Percentiles rank a stretch among this genome's conserved stretches.
Evolutionary conservation across 192 early-diverging fungal species (phyloP).

Genomic region (Gigaspora rosea): DNA sequence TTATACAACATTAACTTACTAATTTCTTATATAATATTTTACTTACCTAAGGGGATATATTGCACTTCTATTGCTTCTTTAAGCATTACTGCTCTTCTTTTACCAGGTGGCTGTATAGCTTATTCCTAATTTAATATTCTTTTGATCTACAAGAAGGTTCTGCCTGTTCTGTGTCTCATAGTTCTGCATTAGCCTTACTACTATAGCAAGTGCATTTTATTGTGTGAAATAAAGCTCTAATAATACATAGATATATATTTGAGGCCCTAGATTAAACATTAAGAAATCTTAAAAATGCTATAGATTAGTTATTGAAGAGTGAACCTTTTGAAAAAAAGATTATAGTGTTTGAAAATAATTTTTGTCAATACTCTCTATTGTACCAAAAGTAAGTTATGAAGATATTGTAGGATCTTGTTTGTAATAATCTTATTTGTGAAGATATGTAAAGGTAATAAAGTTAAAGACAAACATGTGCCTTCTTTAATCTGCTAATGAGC

Average conservation of each 20-base stretch:
- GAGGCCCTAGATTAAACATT: conserved; percentile 25
- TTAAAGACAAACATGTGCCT: conserved; percentile 39
- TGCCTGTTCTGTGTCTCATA: conserved; percentile 22
- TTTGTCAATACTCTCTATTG: conserved; percentile 33
- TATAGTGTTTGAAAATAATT: conserved; percentile 23
- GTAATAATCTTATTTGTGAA: conserved; percentile 32
- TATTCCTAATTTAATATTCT: conserved; percentile 41
- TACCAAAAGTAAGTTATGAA: conserved; percentile 13
- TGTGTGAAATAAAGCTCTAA: conserved; percentile 45
- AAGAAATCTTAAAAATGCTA: conserved; percentile 17
- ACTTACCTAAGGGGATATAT: conserved; percentile 26
- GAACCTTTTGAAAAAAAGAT: conserved; percentile 32
- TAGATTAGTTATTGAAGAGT: conserved; percentile 5
- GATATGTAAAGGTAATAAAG: conserved; percentile 22
- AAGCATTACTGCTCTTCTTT: conserved; percentile 38
- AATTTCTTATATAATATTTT: too few species aligned
- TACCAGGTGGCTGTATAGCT: conserved; percentile 36
- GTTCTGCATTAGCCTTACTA: conserved; percentile 7
- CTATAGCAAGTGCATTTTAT: conserved; percentile 30
- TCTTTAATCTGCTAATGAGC: background rate
- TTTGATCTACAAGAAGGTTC: conserved; percentile 31
- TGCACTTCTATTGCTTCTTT: conserved; percentile 37
- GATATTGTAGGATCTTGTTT: conserved; percentile 31
- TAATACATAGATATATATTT: background rate
- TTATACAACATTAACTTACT: too few species aligned